These are phyloP conservation scores for Diplodia intermedia DNA, from an alignment of 2,329 filamentous ascomycete genomes.

Conservation along the genomic window DNA sequence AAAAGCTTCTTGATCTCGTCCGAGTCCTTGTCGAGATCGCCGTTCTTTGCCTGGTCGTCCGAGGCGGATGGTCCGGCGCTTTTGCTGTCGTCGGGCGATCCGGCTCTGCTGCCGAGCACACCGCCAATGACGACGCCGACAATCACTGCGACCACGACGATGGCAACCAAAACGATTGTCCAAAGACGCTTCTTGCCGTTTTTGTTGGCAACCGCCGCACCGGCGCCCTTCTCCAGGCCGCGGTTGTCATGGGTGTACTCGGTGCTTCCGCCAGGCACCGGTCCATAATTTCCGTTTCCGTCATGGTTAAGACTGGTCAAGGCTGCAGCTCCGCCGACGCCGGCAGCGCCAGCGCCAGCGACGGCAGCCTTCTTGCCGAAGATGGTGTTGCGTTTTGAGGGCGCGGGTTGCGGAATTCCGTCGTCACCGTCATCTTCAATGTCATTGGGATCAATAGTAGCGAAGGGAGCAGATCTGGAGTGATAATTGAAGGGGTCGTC, in stretches of 20 bases:
- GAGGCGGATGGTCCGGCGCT: slow-evolving; percentile 51
- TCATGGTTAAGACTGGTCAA: slow-evolving; percentile 40
- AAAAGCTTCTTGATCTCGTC: slow-evolving; percentile 80
- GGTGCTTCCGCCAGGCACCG: slow-evolving; percentile 54
- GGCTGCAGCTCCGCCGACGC: slow-evolving; percentile 36
- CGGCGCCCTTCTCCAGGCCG: slow-evolving; percentile 68
- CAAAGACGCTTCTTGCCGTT: slow-evolving; percentile 73
- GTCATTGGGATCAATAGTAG: slow-evolving; percentile 73
- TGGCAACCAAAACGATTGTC: slow-evolving; percentile 69
- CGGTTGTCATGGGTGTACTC: slow-evolving; percentile 31
- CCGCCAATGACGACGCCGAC: slow-evolving; percentile 77
- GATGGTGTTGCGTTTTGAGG: slow-evolving; percentile 57
- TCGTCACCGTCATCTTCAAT: slow-evolving; percentile 91
- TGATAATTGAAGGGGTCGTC: slow-evolving; percentile 73
- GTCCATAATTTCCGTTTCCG: slow-evolving; percentile 62
- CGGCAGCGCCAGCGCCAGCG: slow-evolving; percentile 52
- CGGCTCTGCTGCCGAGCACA: slow-evolving; percentile 63
- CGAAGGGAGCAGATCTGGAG: slow-evolving; percentile 49
- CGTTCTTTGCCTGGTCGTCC: slow-evolving; percentile 67
- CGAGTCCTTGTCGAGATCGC: slow-evolving; percentile 77
- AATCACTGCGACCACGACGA: slow-evolving; percentile 74
- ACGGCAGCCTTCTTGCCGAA: slow-evolving; percentile 53
- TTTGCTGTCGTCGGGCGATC: slow-evolving; percentile 37
- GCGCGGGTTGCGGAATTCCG: slow-evolving; percentile 63
- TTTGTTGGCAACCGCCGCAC: slow-evolving; percentile 65